phyloP scores from a whole-genome alignment of 1,284 basidiomycete species.

The Entoloma clypeatum region DNA sequence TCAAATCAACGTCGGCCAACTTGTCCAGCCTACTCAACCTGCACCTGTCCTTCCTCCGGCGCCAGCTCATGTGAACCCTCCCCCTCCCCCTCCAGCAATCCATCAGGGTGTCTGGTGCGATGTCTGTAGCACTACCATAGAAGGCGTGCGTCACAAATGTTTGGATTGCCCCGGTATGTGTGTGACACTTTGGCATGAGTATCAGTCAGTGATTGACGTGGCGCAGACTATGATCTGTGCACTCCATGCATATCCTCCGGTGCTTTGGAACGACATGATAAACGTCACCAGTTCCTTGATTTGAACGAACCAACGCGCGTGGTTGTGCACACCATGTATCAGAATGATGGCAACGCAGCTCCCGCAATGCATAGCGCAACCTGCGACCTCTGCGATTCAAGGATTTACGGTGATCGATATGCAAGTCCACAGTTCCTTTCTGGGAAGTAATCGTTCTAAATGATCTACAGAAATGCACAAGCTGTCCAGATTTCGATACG shows the following conservation, averaged over 20 bases:
- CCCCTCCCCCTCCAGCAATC: slow-evolving; percentile 16
- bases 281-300: slow-evolving; percentile 67
- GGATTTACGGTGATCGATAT: slow-evolving; percentile 64
- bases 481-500: slow-evolving; percentile 75
- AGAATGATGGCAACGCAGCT: slow-evolving; percentile 33
- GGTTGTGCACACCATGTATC: slow-evolving; percentile 57
- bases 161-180: slow-evolving; percentile 62
- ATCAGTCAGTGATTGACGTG: not conserved
- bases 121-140: slow-evolving; percentile 47
- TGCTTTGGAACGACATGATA: slow-evolving; percentile 45
- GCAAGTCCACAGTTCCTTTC: slow-evolving; percentile 38
- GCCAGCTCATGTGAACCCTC: not conserved
- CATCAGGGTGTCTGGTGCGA: slow-evolving; percentile 55
- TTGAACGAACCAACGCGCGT: slow-evolving; percentile 61
- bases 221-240: slow-evolving; percentile 69
- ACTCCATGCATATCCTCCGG: slow-evolving; percentile 47
- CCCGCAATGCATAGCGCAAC: slow-evolving; percentile 51
- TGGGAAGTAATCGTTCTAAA: slow-evolving; percentile 4
- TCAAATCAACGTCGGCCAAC: too few relatives aligned
- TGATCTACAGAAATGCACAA: slow-evolving; percentile 57
- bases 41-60: not conserved
- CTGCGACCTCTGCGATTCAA: slow-evolving; percentile 74
- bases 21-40: too few relatives aligned
- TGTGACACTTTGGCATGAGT: not conserved
- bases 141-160: slow-evolving; percentile 70